A percentile compares a stretch with the other conserved stretches of the same genome.
Evolutionary conservation across 23 red algal genomes (phyloP).

Genomic region (Chondrus crispus): DNA sequence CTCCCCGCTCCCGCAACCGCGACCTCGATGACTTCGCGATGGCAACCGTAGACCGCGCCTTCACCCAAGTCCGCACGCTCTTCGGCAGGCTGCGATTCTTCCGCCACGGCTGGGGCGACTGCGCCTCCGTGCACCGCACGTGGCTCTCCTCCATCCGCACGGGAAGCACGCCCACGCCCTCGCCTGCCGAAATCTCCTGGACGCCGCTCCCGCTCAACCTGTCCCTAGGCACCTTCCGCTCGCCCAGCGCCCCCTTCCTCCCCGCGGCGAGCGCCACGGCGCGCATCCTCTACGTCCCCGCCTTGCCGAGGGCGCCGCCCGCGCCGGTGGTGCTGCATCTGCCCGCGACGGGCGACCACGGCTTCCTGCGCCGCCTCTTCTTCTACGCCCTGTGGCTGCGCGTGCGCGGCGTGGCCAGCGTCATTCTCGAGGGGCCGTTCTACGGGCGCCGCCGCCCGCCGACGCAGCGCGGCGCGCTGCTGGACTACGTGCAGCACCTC

Average conservation of each 20-base stretch:
- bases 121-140: neutral
- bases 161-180: neutral
- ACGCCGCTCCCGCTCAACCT: neutral
- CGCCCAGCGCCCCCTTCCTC: neutral
- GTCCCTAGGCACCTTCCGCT: neutral
- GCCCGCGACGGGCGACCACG: conserved; percentile 1
- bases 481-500: neutral
- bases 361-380: neutral
- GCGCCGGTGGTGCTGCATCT: neutral
- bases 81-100: conserved; percentile 8
- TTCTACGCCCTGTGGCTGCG: neutral
- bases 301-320: neutral
- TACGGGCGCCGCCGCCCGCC: neutral
- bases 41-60: neutral
- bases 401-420: neutral
- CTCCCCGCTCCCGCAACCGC: neutral
- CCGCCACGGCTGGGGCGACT: neutral
- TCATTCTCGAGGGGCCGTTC: neutral
- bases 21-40: neutral
- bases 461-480: neutral
- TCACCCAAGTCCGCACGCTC: neutral
- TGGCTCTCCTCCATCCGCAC: neutral
- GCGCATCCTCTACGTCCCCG: neutral
- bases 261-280: neutral
- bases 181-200: neutral